These are phyloP conservation scores for Colletotrichum brevisporum DNA, from an alignment of 2,329 filamentous ascomycete genomes.

Conservation along the genomic window DNA sequence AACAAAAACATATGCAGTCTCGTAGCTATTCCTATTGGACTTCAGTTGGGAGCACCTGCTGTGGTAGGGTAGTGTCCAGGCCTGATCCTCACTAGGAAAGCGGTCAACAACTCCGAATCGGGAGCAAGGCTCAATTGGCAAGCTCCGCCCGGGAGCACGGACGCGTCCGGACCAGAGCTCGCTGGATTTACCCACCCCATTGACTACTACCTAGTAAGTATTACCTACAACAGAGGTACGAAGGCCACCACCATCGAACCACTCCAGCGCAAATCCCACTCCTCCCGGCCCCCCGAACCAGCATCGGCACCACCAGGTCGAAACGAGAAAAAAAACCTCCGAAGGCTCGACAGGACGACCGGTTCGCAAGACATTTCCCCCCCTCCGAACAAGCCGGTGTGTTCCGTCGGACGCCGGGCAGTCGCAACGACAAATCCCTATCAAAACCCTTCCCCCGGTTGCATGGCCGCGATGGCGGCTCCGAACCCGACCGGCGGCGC, in stretches of 20 bases:
- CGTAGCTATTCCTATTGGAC: no score
- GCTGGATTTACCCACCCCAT: slow-evolving; percentile 21
- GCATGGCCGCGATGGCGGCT: slow-evolving; percentile 58
- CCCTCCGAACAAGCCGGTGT: no score
- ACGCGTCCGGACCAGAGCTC: slow-evolving; percentile 11
- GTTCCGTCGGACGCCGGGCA: neutral
- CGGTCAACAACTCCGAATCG: slow-evolving; percentile 16
- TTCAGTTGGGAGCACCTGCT: no score
- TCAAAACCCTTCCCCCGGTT: slow-evolving; percentile 4
- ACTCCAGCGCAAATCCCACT: slow-evolving; percentile 21
- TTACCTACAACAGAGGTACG: neutral
- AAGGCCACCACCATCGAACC: slow-evolving; percentile 27
- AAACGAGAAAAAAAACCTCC: neutral
- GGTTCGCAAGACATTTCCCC: neutral
- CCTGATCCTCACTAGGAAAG: slow-evolving; percentile 1
- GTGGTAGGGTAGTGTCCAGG: no score
- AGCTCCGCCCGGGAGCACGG: slow-evolving; percentile 36
- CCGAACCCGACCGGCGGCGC: slow-evolving; percentile 49
- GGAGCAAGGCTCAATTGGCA: slow-evolving; percentile 40
- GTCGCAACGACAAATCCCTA: neutral
- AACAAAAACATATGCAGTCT: no score
- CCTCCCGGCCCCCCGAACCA: neutral
- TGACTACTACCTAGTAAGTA: neutral
- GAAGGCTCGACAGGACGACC: neutral
- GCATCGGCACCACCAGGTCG: neutral